phyloP scores from a whole-genome alignment of 805 yeast species.

The Ogataea nitratoaversa region DNA sequence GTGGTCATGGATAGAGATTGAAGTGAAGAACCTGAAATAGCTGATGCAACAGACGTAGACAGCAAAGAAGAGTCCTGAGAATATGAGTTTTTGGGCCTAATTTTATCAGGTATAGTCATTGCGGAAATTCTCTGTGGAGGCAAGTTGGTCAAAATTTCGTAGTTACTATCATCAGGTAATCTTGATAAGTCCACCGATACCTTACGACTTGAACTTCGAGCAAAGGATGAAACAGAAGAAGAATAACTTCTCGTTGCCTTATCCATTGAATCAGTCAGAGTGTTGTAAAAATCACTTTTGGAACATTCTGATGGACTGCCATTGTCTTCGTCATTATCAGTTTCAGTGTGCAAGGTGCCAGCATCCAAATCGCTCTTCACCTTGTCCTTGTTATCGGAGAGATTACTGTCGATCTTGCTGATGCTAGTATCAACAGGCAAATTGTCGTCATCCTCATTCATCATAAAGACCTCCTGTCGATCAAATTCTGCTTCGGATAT shows the following conservation, averaged over 20 bases:
- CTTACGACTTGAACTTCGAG: constrained; percentile 7
- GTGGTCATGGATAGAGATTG: constrained; percentile 21
- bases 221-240: not conserved
- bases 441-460: not conserved
- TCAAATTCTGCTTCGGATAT: not conserved
- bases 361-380: not conserved
- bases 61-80: constrained; percentile 5
- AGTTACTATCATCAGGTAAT: constrained; percentile 24
- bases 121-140: constrained; percentile 15
- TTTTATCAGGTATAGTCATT: constrained; percentile 16
- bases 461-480: not conserved
- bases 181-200: constrained; percentile 21
- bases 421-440: not conserved
- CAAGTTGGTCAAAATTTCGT: constrained; percentile 18
- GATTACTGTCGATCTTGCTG: not conserved
- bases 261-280: not conserved
- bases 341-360: not conserved
- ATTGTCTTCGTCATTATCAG: not conserved
- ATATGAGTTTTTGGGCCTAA: constrained; percentile 1
- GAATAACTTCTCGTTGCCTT: not conserved
- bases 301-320: not conserved
- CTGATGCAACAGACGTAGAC: constrained; percentile 21
- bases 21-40: constrained; percentile 14
- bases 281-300: not conserved
- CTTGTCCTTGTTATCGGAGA: no score